Evolutionary conservation across 2,329 filamentous ascomycete genomes (phyloP).

Genomic region (Penicillium sp.): DNA sequence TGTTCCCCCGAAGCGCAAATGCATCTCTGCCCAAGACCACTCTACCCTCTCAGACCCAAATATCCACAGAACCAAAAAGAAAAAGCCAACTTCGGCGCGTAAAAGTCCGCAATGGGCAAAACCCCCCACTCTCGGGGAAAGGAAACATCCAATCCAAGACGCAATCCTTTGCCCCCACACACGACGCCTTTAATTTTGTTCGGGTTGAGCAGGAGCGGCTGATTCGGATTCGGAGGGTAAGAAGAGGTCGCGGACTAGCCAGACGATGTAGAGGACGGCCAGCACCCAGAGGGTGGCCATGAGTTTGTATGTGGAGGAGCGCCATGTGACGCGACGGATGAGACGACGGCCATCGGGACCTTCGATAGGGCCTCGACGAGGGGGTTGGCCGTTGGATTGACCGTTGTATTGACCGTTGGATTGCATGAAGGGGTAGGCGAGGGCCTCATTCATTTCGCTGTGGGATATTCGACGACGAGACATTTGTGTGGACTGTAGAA

Average conservation of each 20-base stretch:
- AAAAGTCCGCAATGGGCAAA: neutral
- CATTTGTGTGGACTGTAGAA: constrained; percentile 21
- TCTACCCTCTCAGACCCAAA: neutral
- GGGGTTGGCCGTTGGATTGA: constrained; percentile 24
- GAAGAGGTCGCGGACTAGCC: constrained; percentile 43
- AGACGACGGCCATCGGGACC: constrained; percentile 42
- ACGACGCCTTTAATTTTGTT: constrained; percentile 2
- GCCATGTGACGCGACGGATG: constrained; percentile 44
- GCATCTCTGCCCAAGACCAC: neutral
- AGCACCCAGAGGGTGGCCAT: constrained; percentile 44
- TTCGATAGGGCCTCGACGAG: constrained; percentile 41
- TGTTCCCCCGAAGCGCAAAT: neutral
- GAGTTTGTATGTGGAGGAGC: constrained; percentile 44
- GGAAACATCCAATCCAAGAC: neutral
- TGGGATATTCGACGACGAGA: constrained; percentile 41
- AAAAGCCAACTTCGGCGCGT: neutral
- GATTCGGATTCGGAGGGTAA: constrained; percentile 27
- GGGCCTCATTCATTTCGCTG: constrained; percentile 39
- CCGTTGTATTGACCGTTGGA: constrained; percentile 16
- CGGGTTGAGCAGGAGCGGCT: constrained; percentile 6
- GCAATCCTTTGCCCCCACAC: neutral
- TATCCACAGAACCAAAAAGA: neutral
- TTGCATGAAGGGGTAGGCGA: constrained; percentile 37
- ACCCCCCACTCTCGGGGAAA: neutral
- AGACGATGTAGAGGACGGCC: constrained; percentile 42